These are phyloP conservation scores for Microsporum ferrugineum DNA, from an alignment of 2,329 filamentous ascomycete species.

Conservation along the genomic window DNA sequence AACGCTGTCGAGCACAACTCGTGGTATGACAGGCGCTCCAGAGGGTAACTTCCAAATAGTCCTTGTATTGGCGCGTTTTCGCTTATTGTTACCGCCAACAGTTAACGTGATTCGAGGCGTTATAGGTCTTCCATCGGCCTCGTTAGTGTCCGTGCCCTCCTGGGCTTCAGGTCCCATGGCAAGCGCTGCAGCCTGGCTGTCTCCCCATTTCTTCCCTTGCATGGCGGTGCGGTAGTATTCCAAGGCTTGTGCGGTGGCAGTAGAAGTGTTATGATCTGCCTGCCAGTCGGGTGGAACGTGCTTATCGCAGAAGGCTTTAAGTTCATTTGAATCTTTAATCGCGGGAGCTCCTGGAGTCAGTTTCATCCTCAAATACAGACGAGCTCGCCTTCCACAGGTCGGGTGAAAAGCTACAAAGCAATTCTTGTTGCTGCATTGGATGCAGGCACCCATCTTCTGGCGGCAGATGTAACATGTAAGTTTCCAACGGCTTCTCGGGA, in stretches of 20 bases:
- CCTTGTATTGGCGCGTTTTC: constrained; percentile 45
- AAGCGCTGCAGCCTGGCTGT: constrained; percentile 72
- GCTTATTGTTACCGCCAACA: constrained; percentile 48
- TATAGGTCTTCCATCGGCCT: constrained; percentile 32
- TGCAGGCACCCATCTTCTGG: constrained; percentile 95
- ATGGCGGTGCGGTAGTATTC: constrained; percentile 83
- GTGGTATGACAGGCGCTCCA: constrained; percentile 85
- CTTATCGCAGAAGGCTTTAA: constrained; percentile 93
- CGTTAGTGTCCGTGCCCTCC: constrained; percentile 39
- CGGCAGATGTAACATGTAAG: constrained; percentile 92
- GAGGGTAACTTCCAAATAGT: constrained; percentile 85
- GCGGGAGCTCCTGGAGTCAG: constrained; percentile 68
- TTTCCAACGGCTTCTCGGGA: constrained; percentile 89
- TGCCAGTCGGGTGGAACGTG: constrained; percentile 86
- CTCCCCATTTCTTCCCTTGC: constrained; percentile 81
- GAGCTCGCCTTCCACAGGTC: constrained; percentile 80
- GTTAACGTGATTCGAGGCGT: constrained; percentile 44
- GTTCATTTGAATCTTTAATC: constrained; percentile 65
- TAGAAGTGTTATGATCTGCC: constrained; percentile 70
- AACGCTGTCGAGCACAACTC: constrained; percentile 75
- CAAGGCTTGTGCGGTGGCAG: constrained; percentile 70
- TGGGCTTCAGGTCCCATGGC: constrained; percentile 58
- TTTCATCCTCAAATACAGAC: constrained; percentile 93
- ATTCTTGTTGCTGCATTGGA: constrained; percentile 94
- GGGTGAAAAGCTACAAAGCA: constrained; percentile 97